A percentile compares a stretch with the other conserved stretches of the same genome.
Conservation (phyloP, 2,329 filamentous ascomycete genomes). For the Aspergillus sp. region DNA sequence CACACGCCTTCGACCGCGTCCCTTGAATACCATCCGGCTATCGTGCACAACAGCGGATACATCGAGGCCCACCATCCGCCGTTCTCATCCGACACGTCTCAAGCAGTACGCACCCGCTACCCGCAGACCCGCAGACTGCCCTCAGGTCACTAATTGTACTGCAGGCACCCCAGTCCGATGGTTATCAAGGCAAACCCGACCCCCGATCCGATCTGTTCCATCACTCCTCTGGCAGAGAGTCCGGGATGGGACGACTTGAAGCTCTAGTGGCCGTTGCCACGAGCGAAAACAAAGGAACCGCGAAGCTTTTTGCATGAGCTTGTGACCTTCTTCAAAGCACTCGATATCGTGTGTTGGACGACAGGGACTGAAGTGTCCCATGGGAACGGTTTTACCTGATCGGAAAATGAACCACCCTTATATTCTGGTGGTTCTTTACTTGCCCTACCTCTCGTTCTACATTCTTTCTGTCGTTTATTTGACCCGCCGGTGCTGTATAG, state of each 20-base stretch:
- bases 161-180: constrained; percentile 32
- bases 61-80: constrained; percentile 44
- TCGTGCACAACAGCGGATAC: constrained; percentile 49
- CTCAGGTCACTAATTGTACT: constrained; percentile 30
- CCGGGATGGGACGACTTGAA: constrained; percentile 49
- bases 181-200: constrained; percentile 30
- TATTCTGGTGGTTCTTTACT: neutral
- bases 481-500: constrained; percentile 16
- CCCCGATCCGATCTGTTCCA: constrained; percentile 29
- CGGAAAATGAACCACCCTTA: neutral
- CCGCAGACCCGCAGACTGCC: constrained; percentile 23
- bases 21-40: constrained; percentile 50
- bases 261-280: constrained; percentile 52
- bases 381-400: neutral
- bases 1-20: constrained; percentile 48
- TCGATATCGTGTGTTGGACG: neutral
- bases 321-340: neutral
- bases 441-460: neutral
- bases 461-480: constrained; percentile 9
- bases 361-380: neutral
- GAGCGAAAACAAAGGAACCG: constrained; percentile 42
- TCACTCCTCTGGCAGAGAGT: constrained; percentile 28
- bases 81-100: constrained; percentile 35
- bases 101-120: constrained; percentile 40
- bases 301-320: constrained; percentile 32